Percentiles rank a stretch among this genome's conserved stretches.
Conservation (phyloP, 306 rosid species). For the Astragalus glycyphyllos region DNA sequence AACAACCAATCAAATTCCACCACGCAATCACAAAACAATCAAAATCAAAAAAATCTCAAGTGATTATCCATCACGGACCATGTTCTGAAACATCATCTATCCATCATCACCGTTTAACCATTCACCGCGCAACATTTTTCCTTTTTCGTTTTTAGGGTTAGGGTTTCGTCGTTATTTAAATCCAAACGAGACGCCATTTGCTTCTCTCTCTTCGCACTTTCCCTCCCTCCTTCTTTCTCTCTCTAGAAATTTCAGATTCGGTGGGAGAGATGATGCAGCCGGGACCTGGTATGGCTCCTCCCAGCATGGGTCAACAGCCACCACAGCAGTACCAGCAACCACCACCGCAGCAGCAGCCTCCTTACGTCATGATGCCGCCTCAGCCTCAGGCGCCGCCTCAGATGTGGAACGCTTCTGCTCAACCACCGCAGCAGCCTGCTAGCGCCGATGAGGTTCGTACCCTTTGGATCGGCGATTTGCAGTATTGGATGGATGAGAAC, state of each 20-base stretch:
- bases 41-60: slow-evolving; percentile 13
- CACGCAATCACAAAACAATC: not conserved
- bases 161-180: slow-evolving; percentile 52
- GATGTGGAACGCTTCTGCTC: slow-evolving; percentile 67
- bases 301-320: slow-evolving; percentile 63
- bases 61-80: not conserved
- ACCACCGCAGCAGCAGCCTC: slow-evolving; percentile 46
- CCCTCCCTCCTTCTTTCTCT: slow-evolving; percentile 30
- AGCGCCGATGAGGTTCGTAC: slow-evolving; percentile 87
- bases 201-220: slow-evolving; percentile 5
- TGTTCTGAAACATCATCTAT: not conserved
- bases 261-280: slow-evolving; percentile 79
- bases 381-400: slow-evolving; percentile 58
- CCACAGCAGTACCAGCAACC: slow-evolving; percentile 67
- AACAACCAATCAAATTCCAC: not conserved
- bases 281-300: slow-evolving; percentile 70
- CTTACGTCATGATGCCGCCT: slow-evolving; percentile 86
- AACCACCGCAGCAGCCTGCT: slow-evolving; percentile 53
- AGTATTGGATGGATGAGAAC: slow-evolving; percentile 95
- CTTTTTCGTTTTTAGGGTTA: slow-evolving; percentile 58
- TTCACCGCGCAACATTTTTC: not conserved
- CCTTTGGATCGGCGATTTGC: slow-evolving; percentile 97
- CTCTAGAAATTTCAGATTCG: slow-evolving; percentile 35
- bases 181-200: not conserved
- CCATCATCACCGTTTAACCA: not conserved